Base-by-base conservation (phyloP, 768 basidiomycete genomes). In the Mycena latifolia region DNA sequence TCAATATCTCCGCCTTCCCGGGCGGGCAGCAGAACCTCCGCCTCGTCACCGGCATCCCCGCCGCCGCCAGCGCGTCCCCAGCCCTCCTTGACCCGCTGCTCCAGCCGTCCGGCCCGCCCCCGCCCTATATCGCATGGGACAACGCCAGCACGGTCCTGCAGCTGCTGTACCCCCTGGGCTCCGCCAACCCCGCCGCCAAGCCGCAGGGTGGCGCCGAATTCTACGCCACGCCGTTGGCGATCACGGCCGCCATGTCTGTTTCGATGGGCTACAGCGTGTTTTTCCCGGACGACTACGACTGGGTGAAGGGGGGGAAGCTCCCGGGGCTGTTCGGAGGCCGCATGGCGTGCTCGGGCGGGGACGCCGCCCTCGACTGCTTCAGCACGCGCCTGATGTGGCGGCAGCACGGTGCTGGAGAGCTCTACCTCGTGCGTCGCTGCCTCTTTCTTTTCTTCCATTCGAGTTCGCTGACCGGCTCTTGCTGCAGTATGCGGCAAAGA, bases 321-420 rank as follows among this genome's bases (percentile, higher is more conserved):
- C 93, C 95, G 0, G 95, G 95, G 0, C 67, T 95, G 5, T 94
- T 89, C 71, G 91, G 91, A 0, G 92, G 92, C 0, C 88, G 85
- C 67, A 79, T 73, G 5, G 84, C 81, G 22, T 94, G 92, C 74
- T 92, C 92, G 22, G 93, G 93, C 7, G 93, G 93, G 1, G 80
- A 88, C 69, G 82, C 83, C n/a, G 94, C 93, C 9, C 67, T 80
- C 37, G 81, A 85, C 47, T 96, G 95, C 71, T 96, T 93, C 73
- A 93, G 92, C 73, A 95, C 94, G 8, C 79, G 95, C 28, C 62
- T 96, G 69, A 96, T 96, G 95, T 96, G 92, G 91, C 82, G 92
- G 41, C 72, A 75, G 15, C 78, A 77, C 0, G 94, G 94, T 5
- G 76, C 75, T 0, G 94, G 94, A 5, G 95, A 96, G 72, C 78